Evolutionary conservation across 345 rosid species (phyloP), one percentile per base, ranked within the genome.

Genomic region (Moricandia arvensis): DNA sequence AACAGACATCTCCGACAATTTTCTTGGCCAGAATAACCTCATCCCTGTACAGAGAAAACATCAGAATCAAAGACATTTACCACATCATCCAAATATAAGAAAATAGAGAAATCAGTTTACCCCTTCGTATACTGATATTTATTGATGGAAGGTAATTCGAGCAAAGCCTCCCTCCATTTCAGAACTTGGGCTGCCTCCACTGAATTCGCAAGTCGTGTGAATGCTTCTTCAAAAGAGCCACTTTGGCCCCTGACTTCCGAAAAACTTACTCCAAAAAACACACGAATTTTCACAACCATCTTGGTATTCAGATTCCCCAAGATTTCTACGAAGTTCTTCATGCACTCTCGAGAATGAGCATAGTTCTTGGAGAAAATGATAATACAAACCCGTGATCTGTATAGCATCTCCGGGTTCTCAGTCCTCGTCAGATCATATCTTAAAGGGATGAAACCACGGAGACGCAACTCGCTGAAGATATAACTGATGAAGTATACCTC

Each of bases 401-500:
- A 1, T 15, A 66, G 24, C 55, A 26, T n/a, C 0, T 0, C 63
- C 9, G 0, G 60, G 10, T 34, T 16, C 62, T 0, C 54, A 31
- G 9, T 68, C 61, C 2, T 21, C 3, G 12, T 2, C 11, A 75
- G 30, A 68, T 68, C 54, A 75, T 26, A 75, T 34, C 21, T 49
- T 5, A 27, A 34, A 68, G 79, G 63, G 41, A 55, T 4, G 34
- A 74, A 57, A 6, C 59, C 17, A 29, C 3, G 60, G 8, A 29
- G 11, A 58, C 12, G 0, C 0, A 74, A 2, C 60, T 74, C 66
- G 5, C 8, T 59, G 0, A 8, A 31, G 72, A 74, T 45, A 51
- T 4, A 66, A 35, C 66, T 66, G 26, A 18, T 58, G 3, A 74
- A 74, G 59, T 43, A 66, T 18, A 5, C 21, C 72, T 66, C 78